Percentiles rank a stretch among this genome's conserved stretches.
Evolutionary conservation across 148 eudicot species (phyloP).

Genomic region (Chenopodium suecicum): DNA sequence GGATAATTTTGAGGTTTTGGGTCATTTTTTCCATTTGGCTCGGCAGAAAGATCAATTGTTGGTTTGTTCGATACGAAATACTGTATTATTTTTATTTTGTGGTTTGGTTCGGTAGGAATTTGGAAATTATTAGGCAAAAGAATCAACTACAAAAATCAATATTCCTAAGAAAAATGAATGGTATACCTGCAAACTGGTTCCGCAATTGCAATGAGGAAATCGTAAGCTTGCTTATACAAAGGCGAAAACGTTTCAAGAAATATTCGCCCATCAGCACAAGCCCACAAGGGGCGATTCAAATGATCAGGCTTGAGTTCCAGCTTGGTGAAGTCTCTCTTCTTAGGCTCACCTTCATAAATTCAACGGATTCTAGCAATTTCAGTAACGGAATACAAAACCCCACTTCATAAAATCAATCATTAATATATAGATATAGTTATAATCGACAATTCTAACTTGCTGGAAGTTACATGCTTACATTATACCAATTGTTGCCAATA

Average conservation of each 20-base stretch:
- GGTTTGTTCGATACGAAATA: no score
- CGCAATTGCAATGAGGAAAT: slow-evolving; percentile 95
- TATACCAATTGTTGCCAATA: no score
- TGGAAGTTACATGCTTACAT: background rate
- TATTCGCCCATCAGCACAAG: slow-evolving; percentile 96
- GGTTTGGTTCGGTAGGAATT: no score
- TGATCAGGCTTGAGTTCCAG: slow-evolving; percentile 94
- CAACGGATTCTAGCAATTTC: slow-evolving; percentile 15
- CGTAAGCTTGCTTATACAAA: slow-evolving; percentile 94
- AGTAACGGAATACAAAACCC: background rate
- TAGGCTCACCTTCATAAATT: slow-evolving; percentile 41
- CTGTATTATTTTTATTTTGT: no score
- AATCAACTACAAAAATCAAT: background rate
- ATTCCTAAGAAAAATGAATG: background rate
- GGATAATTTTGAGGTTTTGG: no score
- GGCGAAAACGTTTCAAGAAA: slow-evolving; percentile 95
- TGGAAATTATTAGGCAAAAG: background rate
- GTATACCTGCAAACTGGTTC: slow-evolving; percentile 96
- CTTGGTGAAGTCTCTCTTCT: slow-evolving; percentile 79
- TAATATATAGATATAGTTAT: no score
- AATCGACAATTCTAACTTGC: background rate
- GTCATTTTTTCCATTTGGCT: no score
- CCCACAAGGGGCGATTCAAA: slow-evolving; percentile 89
- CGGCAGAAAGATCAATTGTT: no score
- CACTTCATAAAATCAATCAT: background rate